Base-by-base conservation (phyloP, 2,329 filamentous ascomycete species). In the Pestalotiopsis sp. region DNA sequence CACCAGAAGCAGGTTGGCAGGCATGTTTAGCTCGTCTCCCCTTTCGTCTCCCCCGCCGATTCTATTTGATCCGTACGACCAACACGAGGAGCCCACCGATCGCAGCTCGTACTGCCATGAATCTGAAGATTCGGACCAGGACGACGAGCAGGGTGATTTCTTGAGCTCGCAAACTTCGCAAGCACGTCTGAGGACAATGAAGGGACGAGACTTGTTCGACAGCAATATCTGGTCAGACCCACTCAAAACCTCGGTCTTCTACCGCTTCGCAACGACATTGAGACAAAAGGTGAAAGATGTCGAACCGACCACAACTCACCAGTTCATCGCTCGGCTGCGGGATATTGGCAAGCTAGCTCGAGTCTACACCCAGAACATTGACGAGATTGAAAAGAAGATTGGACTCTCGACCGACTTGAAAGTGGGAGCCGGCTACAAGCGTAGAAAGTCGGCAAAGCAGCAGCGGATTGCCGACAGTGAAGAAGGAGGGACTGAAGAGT, bases 311-410 rank as follows among this genome's bases (percentile, higher is more conserved):
- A 82, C 83, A 20, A 91, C 89, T 1, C 91, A 93, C 78, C 87
- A 86, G 67, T 93, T 93, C 75, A 90, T 93, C 72, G 86, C 87
- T 58, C 87, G 89, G 41, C 82, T 93, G 4, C 85, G 90, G 59
- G 90, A 93, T 75, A 85, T 87, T 4, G 89, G 90, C 3, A 91
- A 91, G 71, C 83, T 93, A 4, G 89, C 92, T 39, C 83, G 91
- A 52, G 92, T 91, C 74, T 93, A 93, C 74, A 93, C 91, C 0
- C 91, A 93, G 73, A 93, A 93, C 71, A 93, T 93, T 72, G 91
- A 93, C 72, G 89, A 90, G 70, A 87, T 93, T 6, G 91, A 93
- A 75, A 89, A 90, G 74, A 89, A 91, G 68, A 90, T 92, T 58
- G 91, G 91, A 3, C 81, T 93, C 3, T 88, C 85, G 17, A 92